Percentiles rank a stretch among this genome's conserved stretches.
Conservation (phyloP, 2,329 filamentous ascomycete genomes). For the Diaporthe capsici region DNA sequence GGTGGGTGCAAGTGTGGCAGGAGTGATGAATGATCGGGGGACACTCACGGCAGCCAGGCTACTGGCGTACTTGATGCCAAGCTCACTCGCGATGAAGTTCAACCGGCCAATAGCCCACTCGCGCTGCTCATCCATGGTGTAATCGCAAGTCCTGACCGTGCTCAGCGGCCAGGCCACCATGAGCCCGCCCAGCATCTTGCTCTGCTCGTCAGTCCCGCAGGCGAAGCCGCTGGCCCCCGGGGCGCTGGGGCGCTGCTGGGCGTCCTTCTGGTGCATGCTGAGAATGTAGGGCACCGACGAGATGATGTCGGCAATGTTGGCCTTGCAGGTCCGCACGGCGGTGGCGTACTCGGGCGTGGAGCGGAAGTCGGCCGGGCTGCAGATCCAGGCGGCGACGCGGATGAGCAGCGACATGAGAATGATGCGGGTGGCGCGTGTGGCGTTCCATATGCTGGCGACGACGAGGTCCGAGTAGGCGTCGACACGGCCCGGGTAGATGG, state of each 20-base stretch:
- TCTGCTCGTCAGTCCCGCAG: constrained; percentile 63
- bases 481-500: constrained; percentile 70
- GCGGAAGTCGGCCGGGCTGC: constrained; percentile 72
- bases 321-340: constrained; percentile 63
- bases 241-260: background rate
- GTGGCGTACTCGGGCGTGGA: constrained; percentile 73
- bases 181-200: constrained; percentile 71
- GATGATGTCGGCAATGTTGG: constrained; percentile 70
- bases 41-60: constrained; percentile 63
- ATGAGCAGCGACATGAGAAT: constrained; percentile 69
- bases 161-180: constrained; percentile 72
- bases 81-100: constrained; percentile 65
- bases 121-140: constrained; percentile 70
- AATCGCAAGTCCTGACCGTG: constrained; percentile 69
- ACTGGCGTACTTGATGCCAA: constrained; percentile 72
- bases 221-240: constrained; percentile 58
- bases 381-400: constrained; percentile 72
- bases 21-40: background rate
- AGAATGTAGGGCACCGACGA: constrained; percentile 72
- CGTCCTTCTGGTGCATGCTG: constrained; percentile 62
- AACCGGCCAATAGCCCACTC: constrained; percentile 69
- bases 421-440: constrained; percentile 66
- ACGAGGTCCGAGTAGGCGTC: constrained; percentile 72
- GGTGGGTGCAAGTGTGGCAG: background rate
- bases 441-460: constrained; percentile 69